Evolutionary conservation across 192 early-diverging fungal species (phyloP).

Genomic region (Coemansia sp.): DNA sequence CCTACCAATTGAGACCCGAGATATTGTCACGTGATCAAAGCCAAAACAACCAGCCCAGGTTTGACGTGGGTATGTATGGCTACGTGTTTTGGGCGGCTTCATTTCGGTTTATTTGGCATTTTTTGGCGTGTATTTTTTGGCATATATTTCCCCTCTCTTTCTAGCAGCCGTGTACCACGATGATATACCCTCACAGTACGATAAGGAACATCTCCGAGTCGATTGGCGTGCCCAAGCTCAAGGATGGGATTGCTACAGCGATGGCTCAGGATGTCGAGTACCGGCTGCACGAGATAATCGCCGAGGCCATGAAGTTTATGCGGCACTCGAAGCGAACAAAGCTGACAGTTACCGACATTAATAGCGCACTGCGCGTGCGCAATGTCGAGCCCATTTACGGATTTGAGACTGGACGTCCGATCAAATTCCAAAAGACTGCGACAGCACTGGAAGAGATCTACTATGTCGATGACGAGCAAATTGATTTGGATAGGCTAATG

Average conservation of each 20-base stretch:
- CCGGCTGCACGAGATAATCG: constrained; percentile 85
- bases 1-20: constrained; percentile 62
- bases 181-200: constrained; percentile 44
- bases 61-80: background rate
- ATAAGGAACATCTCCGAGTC: constrained; percentile 79
- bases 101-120: no score
- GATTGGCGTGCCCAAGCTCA: constrained; percentile 74
- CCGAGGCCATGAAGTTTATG: constrained; percentile 98
- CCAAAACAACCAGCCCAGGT: background rate
- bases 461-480: constrained; percentile 90
- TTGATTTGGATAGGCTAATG: constrained; percentile 87
- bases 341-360: constrained; percentile 81
- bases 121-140: no score
- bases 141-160: constrained; percentile 4
- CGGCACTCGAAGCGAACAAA: constrained; percentile 83
- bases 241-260: constrained; percentile 80
- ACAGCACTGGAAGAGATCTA: constrained; percentile 70
- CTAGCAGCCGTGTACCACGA: background rate
- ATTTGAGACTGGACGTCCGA: constrained; percentile 64
- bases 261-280: constrained; percentile 94
- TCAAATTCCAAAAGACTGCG: constrained; percentile 68
- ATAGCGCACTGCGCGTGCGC: constrained; percentile 81
- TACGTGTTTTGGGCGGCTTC: no score
- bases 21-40: constrained; percentile 17
- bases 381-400: constrained; percentile 98